Conservation (phyloP, 176 grass and related monocot species). For the Carex kokanica region DNA sequence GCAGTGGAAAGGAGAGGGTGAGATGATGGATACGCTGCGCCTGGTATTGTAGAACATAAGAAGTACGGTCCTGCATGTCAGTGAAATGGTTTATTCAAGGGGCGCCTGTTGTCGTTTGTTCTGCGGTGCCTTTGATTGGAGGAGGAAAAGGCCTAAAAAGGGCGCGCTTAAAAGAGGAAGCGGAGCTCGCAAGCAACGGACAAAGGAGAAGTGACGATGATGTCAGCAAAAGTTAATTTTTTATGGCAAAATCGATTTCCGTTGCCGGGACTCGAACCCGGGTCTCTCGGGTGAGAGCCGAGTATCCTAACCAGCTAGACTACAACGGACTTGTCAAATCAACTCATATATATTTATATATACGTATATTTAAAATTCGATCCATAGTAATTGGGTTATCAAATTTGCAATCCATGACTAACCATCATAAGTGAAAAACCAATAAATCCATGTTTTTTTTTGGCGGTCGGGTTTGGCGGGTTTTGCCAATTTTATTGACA, state of each 20-base stretch:
- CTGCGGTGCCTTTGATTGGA: slow-evolving; percentile 5
- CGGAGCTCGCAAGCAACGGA: slow-evolving; percentile 7
- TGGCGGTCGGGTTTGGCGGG: no score
- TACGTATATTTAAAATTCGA: no score
- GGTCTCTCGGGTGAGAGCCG: slow-evolving; percentile 87
- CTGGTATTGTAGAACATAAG: background rate
- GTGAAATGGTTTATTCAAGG: background rate
- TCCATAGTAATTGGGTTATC: no score
- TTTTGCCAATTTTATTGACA: no score
- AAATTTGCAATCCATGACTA: no score
- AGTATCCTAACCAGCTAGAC: slow-evolving; percentile 98
- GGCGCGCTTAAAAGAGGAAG: slow-evolving; percentile 18
- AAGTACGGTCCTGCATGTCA: background rate
- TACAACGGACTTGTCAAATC: slow-evolving; percentile 37
- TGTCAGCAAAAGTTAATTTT: background rate
- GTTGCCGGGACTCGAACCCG: slow-evolving; percentile 72
- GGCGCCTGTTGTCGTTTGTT: background rate
- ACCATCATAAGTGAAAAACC: no score
- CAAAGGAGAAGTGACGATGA: background rate
- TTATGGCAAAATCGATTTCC: slow-evolving; percentile 24
- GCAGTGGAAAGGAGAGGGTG: background rate
- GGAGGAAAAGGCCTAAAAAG: slow-evolving; percentile 8
- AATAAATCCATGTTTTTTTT: no score
- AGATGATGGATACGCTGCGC: background rate
- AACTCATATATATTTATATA: background rate